Evolutionary conservation across 1,284 basidiomycete species (phyloP), one percentile per base, ranked within the genome.

Genomic region (Leccinum solheimii): DNA sequence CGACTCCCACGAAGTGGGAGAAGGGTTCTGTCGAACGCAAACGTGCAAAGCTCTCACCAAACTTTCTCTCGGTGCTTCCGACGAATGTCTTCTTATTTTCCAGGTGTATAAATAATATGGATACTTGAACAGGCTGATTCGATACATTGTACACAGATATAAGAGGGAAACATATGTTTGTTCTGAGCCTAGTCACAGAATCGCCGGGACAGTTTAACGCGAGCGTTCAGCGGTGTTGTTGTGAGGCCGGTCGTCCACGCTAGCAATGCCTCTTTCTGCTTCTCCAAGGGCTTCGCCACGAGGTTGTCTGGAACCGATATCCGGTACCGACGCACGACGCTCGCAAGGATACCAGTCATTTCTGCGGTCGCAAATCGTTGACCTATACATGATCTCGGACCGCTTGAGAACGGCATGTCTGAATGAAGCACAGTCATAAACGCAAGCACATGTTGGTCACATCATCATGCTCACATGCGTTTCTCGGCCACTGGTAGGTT

Each of bases 331-430:
- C 72, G 72, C 27, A 72, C 71, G 34, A 76, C 59, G 34, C 68
- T 68, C 7, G 74, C 72, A 9, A 78, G 54, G 38, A 76, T 66
- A n/a, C 68, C 69, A 1, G 74, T 50, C 58, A 64, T 70, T 54
- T 74, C 71, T 1, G 66, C 64, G 11, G 68, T 57, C 5, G 76
- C 70, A 43, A 78, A 77, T 19, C 70, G 70, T 57, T 75, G 69
- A 14, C 78, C 81, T 26, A 82, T 77, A 62, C 81, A 82, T 1
- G 74, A 69, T 50, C 80, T 72, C 2, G 69, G 62, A 26, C 81
- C 80, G 0, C 68, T 66, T 1, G 72, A 75, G 68, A 81, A 82
- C 1, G 77, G 72, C n/a, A 78, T 40, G 61, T 74, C 74, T 77
- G 5, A 6, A 23, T 19, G 4, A 8, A 21, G 27, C 30, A 16